phyloP scores from a whole-genome alignment of 257 asterid species.

The Solanum boliviense region DNA sequence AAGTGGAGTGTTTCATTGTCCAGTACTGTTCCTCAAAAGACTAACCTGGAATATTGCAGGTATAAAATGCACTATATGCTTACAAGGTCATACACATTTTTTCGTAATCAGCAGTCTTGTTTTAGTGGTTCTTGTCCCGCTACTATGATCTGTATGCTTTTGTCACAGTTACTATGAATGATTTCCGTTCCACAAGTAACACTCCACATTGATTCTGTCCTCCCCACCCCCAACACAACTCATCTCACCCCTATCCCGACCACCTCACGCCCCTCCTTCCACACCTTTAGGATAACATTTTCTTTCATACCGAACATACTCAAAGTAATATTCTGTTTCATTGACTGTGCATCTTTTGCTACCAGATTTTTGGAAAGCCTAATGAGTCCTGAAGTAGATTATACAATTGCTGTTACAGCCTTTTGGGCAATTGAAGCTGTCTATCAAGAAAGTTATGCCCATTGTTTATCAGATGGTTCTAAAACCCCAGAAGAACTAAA shows the following conservation, averaged over 20 bases:
- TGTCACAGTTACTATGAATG: neutral
- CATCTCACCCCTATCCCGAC: neutral
- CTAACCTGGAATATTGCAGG: constrained; percentile 74
- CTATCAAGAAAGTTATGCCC: constrained; percentile 81
- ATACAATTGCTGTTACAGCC: constrained; percentile 49
- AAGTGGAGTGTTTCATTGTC: constrained; percentile 53
- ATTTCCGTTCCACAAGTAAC: neutral
- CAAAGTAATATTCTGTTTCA: neutral
- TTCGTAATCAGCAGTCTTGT: neutral
- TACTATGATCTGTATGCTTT: neutral
- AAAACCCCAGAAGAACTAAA: constrained; percentile 55
- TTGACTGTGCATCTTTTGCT: neutral
- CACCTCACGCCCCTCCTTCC: neutral
- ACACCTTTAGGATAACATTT: neutral
- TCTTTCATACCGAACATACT: neutral
- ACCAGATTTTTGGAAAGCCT: constrained; percentile 57
- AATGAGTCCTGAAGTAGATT: constrained; percentile 48
- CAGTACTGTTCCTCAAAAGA: constrained; percentile 35
- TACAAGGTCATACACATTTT: neutral
- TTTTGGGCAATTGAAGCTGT: constrained; percentile 81
- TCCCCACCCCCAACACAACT: neutral
- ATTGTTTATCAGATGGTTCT: constrained; percentile 55
- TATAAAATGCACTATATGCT: neutral
- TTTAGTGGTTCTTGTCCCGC: neutral
- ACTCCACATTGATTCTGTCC: neutral